Percentiles rank a stretch among this genome's conserved stretches.
Conservation (phyloP, 441 rosid genomes). For the Kokia cookei region DNA sequence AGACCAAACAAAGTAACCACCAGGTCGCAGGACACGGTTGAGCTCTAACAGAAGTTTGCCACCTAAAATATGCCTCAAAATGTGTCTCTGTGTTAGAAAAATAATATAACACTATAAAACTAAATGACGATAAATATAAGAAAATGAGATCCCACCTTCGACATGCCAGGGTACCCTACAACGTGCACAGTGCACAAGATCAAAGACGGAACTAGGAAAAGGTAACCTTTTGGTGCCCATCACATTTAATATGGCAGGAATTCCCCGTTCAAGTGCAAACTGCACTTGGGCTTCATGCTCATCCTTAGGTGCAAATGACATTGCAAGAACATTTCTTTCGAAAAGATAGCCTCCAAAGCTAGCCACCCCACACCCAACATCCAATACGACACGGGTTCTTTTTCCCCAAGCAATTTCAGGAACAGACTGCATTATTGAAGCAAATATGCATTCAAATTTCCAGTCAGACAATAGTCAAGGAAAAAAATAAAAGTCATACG, state of each 20-base stretch:
- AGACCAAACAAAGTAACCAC: constrained; percentile 73
- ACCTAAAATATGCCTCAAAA: constrained; percentile 28
- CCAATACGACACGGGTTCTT: constrained; percentile 45
- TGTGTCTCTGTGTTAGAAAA: not conserved
- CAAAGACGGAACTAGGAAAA: constrained; percentile 56
- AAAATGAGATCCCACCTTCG: constrained; percentile 24
- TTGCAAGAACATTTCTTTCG: constrained; percentile 50
- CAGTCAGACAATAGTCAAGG: not conserved
- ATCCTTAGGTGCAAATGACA: constrained; percentile 74
- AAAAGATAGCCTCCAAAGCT: constrained; percentile 69
- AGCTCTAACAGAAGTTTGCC: constrained; percentile 61
- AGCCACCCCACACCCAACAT: constrained; percentile 78
- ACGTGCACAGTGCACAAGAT: constrained; percentile 67
- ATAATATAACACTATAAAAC: not conserved
- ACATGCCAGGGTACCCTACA: constrained; percentile 72
- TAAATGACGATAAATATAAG: not conserved
- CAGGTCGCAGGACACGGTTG: constrained; percentile 67
- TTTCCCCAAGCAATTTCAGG: constrained; percentile 48
- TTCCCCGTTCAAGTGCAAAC: constrained; percentile 65
- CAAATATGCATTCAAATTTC: constrained; percentile 8
- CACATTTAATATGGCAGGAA: constrained; percentile 56
- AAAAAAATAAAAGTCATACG: not conserved
- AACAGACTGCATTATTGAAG: constrained; percentile 24
- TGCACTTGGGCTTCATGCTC: constrained; percentile 72
- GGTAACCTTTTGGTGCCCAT: constrained; percentile 69